Evolutionary conservation across 202 grass and related monocot species (phyloP), one percentile per base, ranked within the genome.

Genomic region (Musa balbisiana): DNA sequence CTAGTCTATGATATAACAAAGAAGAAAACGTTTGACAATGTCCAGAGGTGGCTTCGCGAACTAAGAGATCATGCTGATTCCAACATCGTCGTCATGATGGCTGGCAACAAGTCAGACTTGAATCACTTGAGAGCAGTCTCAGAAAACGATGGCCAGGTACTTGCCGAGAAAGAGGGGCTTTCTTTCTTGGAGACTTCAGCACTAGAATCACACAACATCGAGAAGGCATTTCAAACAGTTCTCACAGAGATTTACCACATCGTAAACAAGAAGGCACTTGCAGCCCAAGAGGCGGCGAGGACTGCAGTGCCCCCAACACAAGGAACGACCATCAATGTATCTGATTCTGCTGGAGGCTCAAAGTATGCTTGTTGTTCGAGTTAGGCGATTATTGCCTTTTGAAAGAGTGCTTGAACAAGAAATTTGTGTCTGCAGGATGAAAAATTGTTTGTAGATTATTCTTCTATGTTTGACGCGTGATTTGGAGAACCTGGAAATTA

Each of bases 171-270:
- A 43, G 75, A 77, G 21, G 60, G 21, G 8, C 75, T 77, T 24
- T 66, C 75, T 62, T 77, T 65, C 49, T 49, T 77, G 13, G 49
- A 77, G 75, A 77, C 60, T 14, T 77, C 75, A 25, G 75, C 75
- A 52, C 9, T 77, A 19, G 75, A 65, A 26, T 60, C 75, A 25
- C 16, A 64, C 20, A 77, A 77, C 74, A 27, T 77, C 20, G 75
- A 77, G 59, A 66, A 77, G 60, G 75, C 60, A 2, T 77, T 77
- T 52, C 58, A 77, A 21, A 63, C 59, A 23, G 65, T 77, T 77
- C 60, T 66, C 11, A 77, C 75, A 29, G 75, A 77, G 75, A 77
- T 77, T 51, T 53, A 77, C 19, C 75, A 77, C 49, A 65, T 77
- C 10, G 11, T 77, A 27, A 77, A 49, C 75, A 77, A 66, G 8